A percentile compares a stretch with the other conserved stretches of the same genome.
These are phyloP conservation scores for Westerdykella sp. DNA, from an alignment of 2,329 filamentous ascomycete genomes.

Conservation along the genomic window DNA sequence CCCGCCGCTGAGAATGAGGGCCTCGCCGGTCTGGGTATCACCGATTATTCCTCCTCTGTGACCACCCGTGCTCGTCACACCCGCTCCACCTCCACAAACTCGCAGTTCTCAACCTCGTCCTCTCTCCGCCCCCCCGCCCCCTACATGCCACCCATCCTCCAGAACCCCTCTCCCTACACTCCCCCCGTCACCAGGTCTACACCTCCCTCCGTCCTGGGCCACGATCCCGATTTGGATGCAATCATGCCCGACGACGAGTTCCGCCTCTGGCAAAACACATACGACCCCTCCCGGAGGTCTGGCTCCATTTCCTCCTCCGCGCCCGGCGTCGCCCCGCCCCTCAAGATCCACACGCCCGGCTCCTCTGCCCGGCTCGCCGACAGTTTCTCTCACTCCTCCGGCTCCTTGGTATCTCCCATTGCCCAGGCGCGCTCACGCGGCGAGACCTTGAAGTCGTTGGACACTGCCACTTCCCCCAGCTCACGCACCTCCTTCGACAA, in stretches of 20 bases:
- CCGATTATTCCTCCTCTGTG: constrained; percentile 42
- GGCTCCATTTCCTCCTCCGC: constrained; percentile 41
- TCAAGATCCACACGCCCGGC: constrained; percentile 34
- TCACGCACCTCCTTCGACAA: constrained; percentile 53
- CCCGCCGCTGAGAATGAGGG: constrained; percentile 51
- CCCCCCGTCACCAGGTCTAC: constrained; percentile 47
- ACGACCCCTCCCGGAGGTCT: constrained; percentile 38
- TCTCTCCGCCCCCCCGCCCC: constrained; percentile 46
- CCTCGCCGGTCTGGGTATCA: constrained; percentile 49
- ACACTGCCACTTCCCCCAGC: constrained; percentile 46
- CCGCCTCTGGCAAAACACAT: constrained; percentile 33
- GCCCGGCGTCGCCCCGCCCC: constrained; percentile 27
- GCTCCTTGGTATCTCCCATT: constrained; percentile 43
- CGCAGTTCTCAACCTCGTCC: constrained; percentile 48
- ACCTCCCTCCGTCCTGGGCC: constrained; percentile 44
- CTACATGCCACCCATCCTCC: constrained; percentile 52
- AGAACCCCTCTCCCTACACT: constrained; percentile 50
- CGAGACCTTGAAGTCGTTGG: constrained; percentile 46
- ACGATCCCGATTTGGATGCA: constrained; percentile 40
- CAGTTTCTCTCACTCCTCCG: constrained; percentile 48
- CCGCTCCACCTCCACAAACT: constrained; percentile 51
- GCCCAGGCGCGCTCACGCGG: constrained; percentile 41
- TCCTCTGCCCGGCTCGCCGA: constrained; percentile 43
- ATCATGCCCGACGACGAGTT: constrained; percentile 45
- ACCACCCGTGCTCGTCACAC: constrained; percentile 44